Percentiles rank a stretch among this genome's conserved stretches.
Conservation (phyloP, 495 filamentous ascomycete genomes). For the Astrocystis sublimbata region DNA sequence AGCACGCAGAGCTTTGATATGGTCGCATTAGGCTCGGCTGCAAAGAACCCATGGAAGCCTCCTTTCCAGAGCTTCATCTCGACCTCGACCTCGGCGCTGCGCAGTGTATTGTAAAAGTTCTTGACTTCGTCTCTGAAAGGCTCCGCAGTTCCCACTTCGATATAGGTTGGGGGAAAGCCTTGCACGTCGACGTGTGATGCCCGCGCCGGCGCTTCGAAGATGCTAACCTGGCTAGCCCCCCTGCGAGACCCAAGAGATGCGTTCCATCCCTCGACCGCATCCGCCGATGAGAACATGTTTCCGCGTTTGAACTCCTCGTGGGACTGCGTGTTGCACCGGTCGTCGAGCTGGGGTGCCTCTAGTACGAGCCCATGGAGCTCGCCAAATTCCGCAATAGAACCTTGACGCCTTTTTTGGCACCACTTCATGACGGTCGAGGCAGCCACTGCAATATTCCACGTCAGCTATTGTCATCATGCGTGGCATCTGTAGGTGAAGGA, state of each 20-base stretch:
- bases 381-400: neutral
- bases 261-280: constrained; percentile 15
- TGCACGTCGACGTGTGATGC: constrained; percentile 3
- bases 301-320: constrained; percentile 14
- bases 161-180: constrained; percentile 17
- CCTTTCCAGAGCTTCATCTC: constrained; percentile 32
- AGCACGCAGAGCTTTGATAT: constrained; percentile 12
- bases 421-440: constrained; percentile 17
- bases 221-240: constrained; percentile 2
- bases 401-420: constrained; percentile 13
- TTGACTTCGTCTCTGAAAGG: constrained; percentile 25
- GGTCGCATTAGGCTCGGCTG: constrained; percentile 11
- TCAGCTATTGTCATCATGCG: neutral
- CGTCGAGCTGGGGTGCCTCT: constrained; percentile 22
- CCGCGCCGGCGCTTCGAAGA: constrained; percentile 18
- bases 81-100: constrained; percentile 35
- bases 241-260: constrained; percentile 14
- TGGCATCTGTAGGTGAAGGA: neutral
- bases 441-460: neutral
- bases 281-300: constrained; percentile 19
- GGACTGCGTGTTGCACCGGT: constrained; percentile 16
- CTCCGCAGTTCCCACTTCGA: constrained; percentile 18
- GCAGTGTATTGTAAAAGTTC: constrained; percentile 22
- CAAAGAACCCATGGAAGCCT: constrained; percentile 20
- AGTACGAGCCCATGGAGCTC: constrained; percentile 16